Evolutionary conservation across 352 stramenopile genomes (phyloP).

Genomic region (Phytopythium oedochilum): DNA sequence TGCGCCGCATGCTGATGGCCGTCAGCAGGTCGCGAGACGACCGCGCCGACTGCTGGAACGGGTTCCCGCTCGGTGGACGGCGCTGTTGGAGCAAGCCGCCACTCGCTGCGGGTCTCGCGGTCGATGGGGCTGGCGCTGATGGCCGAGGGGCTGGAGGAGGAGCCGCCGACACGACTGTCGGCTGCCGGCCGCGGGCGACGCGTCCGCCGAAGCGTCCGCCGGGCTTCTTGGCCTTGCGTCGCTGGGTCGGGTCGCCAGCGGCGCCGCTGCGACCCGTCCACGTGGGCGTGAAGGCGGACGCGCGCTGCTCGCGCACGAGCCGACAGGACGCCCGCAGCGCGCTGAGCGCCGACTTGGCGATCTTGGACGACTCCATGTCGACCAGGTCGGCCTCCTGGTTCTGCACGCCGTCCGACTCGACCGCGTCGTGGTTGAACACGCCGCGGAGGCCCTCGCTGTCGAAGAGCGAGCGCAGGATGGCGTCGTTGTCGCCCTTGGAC

Average conservation of each 20-base stretch:
- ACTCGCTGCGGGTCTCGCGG: no score
- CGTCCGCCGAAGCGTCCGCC: constrained; percentile 34
- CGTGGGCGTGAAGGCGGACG: constrained; percentile 62
- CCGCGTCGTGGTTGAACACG: constrained; percentile 94
- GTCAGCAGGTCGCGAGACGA: constrained; percentile 71
- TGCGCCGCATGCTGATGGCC: constrained; percentile 45
- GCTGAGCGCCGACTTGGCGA: constrained; percentile 82
- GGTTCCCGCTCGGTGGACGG: constrained; percentile 8
- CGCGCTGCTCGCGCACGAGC: constrained; percentile 59
- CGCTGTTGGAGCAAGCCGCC: not conserved
- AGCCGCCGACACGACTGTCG: not conserved
- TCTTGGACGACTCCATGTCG: constrained; percentile 89
- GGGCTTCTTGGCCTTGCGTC: constrained; percentile 12
- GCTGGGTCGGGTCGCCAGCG: constrained; percentile 60
- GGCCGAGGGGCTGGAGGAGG: not conserved
- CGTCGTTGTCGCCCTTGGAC: constrained; percentile 60
- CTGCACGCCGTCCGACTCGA: constrained; percentile 85
- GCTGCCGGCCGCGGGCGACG: constrained; percentile 19
- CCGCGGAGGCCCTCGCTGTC: constrained; percentile 88
- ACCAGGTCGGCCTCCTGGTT: constrained; percentile 90
- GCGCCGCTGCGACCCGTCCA: constrained; percentile 72
- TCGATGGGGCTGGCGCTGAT: not conserved
- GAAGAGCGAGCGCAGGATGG: constrained; percentile 89
- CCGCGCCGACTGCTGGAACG: constrained; percentile 24
- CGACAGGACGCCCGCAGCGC: constrained; percentile 78